Evolutionary conservation across 768 basidiomycete genomes (phyloP), one percentile per base, ranked within the genome.

Genomic region (Austroboletus festivus): DNA sequence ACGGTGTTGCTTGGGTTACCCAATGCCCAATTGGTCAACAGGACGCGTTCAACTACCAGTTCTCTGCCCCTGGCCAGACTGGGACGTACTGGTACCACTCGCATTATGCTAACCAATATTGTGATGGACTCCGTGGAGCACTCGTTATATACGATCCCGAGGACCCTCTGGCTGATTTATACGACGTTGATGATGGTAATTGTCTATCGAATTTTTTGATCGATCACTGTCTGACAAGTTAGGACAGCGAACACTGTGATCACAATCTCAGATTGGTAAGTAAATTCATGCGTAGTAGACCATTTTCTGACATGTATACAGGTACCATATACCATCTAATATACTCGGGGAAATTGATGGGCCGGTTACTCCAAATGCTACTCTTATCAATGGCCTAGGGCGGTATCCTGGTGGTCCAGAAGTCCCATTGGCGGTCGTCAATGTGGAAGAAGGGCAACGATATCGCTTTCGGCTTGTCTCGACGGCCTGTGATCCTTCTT

Each of bases 381-480:
- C 73, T 0, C 58, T 82, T 7, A 79, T 83, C 41, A 82, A 82
- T 38, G 79, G 79, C 0, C 56, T 55, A 15, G 80, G 81, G 19
- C 75, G 79, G 33, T 75, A 71, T 53, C 5, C 51, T 6, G 72
- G 67, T 5, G 78, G 78, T 4, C 73, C 78, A 8, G 22, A 48
- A 2, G 55, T 64, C 2, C 56, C 67, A 1, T 66, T 81, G 20
- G 55, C 80, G 0, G 70, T 81, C 4, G 62, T 83, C 50, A 67
- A 68, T 30, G 78, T 83, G 18, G 39, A 57, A 4, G 48, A 44
- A 0, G 70, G 71, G 13, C 61, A 58, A 38, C 69, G 78, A 4
- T 83, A 82, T 53, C 74, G 82, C 12, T 76, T 83, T 63, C 74
- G 82, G 3, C 31, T 85, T 2, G 51, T 83, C 26, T 65, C 70